These are phyloP conservation scores for Sabuloglossum arenarium DNA, from an alignment of 495 filamentous ascomycete species.

Conservation along the genomic window DNA sequence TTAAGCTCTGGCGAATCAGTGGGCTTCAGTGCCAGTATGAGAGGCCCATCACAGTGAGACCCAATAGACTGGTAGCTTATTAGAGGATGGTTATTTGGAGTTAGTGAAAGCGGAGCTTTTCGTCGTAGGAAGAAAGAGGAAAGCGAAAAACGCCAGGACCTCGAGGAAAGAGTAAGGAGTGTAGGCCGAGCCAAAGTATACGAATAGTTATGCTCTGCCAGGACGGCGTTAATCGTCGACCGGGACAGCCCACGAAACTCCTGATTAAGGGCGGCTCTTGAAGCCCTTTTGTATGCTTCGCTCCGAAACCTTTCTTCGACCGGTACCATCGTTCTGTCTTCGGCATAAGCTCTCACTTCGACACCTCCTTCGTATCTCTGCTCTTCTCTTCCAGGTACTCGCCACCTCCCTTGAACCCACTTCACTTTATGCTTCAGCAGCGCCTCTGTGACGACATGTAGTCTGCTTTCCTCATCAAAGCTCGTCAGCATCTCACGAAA, in stretches of 20 bases:
- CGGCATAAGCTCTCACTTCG: conserved; percentile 1
- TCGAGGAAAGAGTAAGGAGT: conserved; percentile 50
- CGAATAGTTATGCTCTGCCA: conserved; percentile 78
- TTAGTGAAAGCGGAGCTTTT: conserved; percentile 31
- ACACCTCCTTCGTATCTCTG: conserved; percentile 6
- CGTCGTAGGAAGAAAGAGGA: conserved; percentile 50
- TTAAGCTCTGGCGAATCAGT: conserved; percentile 69
- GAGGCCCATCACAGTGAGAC: conserved; percentile 21
- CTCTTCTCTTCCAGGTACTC: conserved; percentile 19
- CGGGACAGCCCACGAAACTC: conserved; percentile 69
- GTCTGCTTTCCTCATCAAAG: conserved; percentile 61
- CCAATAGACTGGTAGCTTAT: conserved; percentile 39
- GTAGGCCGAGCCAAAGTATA: conserved; percentile 60
- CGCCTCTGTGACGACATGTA: conserved; percentile 70
- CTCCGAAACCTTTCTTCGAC: conserved; percentile 54
- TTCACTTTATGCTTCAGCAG: conserved; percentile 55
- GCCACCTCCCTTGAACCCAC: conserved; percentile 58
- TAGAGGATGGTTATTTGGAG: conserved; percentile 37
- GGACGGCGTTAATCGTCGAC: conserved; percentile 66
- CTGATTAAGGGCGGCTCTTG: conserved; percentile 35
- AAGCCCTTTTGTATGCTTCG: conserved; percentile 48
- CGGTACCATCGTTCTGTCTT: conserved; percentile 25
- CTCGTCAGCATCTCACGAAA: conserved; percentile 72
- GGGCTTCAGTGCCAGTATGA: conserved; percentile 36
- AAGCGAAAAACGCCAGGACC: conserved; percentile 73